Evolutionary conservation across 306 rosid species (phyloP), one percentile per base, ranked within the genome.

Genomic region (Ochetophila trinervis): DNA sequence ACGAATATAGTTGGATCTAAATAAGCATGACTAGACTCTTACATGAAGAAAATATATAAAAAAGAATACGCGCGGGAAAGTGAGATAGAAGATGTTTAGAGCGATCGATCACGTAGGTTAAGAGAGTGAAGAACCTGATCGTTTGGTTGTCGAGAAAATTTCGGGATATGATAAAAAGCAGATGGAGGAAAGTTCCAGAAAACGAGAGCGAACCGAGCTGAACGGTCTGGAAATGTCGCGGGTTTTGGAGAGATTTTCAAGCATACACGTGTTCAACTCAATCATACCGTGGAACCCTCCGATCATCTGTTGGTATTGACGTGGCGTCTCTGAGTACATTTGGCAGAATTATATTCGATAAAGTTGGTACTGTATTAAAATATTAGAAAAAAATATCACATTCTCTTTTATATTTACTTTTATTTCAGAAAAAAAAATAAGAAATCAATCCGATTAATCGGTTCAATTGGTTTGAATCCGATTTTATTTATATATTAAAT

Each of bases 171-270:
- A 16, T 58, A 24, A 62, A 51, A 65, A 6, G 49, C 17, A 20
- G 23, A 36, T 23, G 11, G 34, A 49, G 44, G 95, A 83, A 80
- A 80, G 74, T 77, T 85, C 79, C 21, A 53, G 90, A 76, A 60
- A n/a, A 20, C 11, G 5, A 4, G 16, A 63, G 35, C 12, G n/a
- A 54, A 19, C 5, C 11, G 10, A 6, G 10, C 14, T 11, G 83
- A 67, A 72, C 0, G 18, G 56, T 83, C 88, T 70, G 75, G 88
- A 85, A 80, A 22, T 19, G 44, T 71, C 86, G 18, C 2, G 18
- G 57, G 0, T 2, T 13, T 5, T 15, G 19, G 61, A 35, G 69
- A 22, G 56, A 27, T 27, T 27, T 27, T 27, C 32, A 5, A 24
- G 12, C 22, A 9, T 54, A 24, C 63, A 56, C 57, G 65, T 68